Evolutionary conservation across 108 stramenopile species (phyloP).

Genomic region (Mediolabrus comicus): DNA sequence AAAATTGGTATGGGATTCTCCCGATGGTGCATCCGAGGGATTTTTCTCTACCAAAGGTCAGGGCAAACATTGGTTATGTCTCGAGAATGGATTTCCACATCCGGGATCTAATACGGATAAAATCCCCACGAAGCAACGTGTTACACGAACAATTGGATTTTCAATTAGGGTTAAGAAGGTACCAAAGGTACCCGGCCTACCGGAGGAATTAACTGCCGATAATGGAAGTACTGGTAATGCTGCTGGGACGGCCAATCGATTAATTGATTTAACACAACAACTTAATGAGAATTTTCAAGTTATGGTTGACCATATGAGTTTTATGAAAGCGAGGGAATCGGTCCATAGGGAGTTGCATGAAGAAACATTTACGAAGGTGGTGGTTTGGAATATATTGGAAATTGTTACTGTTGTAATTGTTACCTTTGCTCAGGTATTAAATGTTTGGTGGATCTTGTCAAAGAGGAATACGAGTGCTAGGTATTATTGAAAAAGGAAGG

Average conservation of each 20-base stretch:
- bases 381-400: conserved; percentile 48
- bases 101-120: conserved; percentile 3
- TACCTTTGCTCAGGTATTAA: conserved; percentile 33
- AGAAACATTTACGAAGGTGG: conserved; percentile 44
- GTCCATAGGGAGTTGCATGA: conserved; percentile 47
- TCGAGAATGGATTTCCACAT: conserved; percentile 35
- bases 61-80: conserved; percentile 37
- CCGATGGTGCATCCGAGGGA: conserved; percentile 11
- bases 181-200: neutral
- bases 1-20: conserved; percentile 34
- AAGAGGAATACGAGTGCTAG: conserved; percentile 12
- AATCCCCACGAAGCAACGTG: neutral
- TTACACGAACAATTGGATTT: conserved; percentile 45
- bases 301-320: conserved; percentile 41
- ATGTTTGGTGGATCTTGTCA: conserved; percentile 41
- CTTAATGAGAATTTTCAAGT: conserved; percentile 38
- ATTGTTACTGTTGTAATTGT: conserved; percentile 30
- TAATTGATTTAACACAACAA: conserved; percentile 24
- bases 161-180: conserved; percentile 26
- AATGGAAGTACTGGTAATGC: conserved; percentile 4
- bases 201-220: neutral
- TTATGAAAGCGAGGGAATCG: conserved; percentile 43
- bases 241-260: conserved; percentile 14
- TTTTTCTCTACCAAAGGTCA: conserved; percentile 18
- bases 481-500: neutral